Conservation (phyloP, 805 yeast species). For the Barnettozyma siamensis region DNA sequence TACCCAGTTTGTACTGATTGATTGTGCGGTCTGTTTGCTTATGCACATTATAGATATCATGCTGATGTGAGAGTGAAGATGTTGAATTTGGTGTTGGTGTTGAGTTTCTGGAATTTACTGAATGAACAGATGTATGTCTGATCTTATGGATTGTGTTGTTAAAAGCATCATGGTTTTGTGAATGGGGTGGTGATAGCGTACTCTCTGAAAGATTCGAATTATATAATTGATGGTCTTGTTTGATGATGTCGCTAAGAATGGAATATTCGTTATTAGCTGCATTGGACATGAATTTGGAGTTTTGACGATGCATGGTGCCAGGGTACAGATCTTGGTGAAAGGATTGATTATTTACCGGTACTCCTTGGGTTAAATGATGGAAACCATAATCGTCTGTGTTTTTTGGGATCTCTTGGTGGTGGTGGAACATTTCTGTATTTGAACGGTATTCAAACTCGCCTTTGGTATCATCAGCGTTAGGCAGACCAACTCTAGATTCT, state of each 20-base stretch:
- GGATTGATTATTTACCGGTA: no score
- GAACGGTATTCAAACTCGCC: no score
- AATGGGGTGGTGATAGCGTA: conserved; percentile 12
- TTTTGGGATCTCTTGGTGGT: no score
- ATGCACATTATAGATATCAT: conserved; percentile 23
- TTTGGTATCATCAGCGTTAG: no score
- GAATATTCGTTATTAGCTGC: conserved; percentile 75
- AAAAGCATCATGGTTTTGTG: background rate
- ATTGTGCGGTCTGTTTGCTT: conserved; percentile 52
- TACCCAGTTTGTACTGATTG: conserved; percentile 66
- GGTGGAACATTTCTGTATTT: no score
- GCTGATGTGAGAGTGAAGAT: conserved; percentile 8
- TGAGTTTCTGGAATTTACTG: conserved; percentile 7
- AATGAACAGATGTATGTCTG: conserved; percentile 8
- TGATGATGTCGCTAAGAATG: conserved; percentile 58
- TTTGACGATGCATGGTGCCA: background rate
- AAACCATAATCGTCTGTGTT: background rate
- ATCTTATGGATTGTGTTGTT: conserved; percentile 1
- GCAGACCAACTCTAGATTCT: no score
- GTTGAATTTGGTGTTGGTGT: conserved; percentile 19
- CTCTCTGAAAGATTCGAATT: conserved; percentile 7
- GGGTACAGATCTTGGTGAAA: no score
- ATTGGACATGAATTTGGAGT: conserved; percentile 48
- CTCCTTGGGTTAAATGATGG: background rate
- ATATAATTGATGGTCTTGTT: conserved; percentile 26